These are phyloP conservation scores for Yamadazyma oceani DNA, from an alignment of 1,139 yeast species.

Conservation along the genomic window DNA sequence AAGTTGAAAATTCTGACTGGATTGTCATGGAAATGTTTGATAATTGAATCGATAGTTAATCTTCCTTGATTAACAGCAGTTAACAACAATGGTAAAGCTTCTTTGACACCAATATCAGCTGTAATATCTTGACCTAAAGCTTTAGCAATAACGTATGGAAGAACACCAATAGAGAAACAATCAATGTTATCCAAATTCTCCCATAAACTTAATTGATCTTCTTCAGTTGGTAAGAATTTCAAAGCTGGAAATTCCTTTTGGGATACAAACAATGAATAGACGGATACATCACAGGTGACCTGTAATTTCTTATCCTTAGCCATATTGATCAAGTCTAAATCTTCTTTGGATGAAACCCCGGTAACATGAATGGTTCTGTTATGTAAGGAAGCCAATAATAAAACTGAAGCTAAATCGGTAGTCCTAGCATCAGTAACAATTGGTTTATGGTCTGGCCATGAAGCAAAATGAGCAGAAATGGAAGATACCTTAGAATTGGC, in stretches of 20 bases:
- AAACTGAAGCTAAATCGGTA: constrained; percentile 86
- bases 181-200: constrained; percentile 69
- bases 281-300: constrained; percentile 90
- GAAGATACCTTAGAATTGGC: constrained; percentile 69
- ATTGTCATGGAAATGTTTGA: constrained; percentile 72
- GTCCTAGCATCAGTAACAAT: constrained; percentile 91
- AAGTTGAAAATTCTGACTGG: constrained; percentile 83
- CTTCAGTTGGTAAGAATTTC: constrained; percentile 71
- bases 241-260: constrained; percentile 65
- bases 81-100: constrained; percentile 78
- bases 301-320: constrained; percentile 79
- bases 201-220: constrained; percentile 86
- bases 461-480: constrained; percentile 73
- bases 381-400: constrained; percentile 87
- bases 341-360: constrained; percentile 79
- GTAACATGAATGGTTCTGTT: constrained; percentile 86
- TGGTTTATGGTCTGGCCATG: constrained; percentile 85
- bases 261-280: constrained; percentile 74
- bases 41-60: constrained; percentile 71
- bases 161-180: constrained; percentile 81
- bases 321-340: constrained; percentile 78
- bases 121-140: constrained; percentile 58
- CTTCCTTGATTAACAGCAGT: constrained; percentile 76
- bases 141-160: constrained; percentile 73
- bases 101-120: constrained; percentile 77